Evolutionary conservation across 148 eudicot genomes (phyloP), one percentile per base, ranked within the genome.

Genomic region (Chenopodium suecicum): DNA sequence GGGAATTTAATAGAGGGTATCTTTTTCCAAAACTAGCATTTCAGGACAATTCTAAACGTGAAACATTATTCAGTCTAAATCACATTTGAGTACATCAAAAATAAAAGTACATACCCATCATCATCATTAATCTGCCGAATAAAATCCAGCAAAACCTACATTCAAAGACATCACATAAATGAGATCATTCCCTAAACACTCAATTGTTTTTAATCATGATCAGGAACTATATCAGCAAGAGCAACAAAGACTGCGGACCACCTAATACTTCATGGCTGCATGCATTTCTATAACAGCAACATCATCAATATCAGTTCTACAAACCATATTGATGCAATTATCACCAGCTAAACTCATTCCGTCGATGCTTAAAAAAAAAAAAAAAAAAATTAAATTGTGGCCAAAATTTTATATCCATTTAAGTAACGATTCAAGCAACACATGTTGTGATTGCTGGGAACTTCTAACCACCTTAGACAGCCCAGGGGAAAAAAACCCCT

Each of bases 101-200:
- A 16, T 68, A 37, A 75, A 34, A 58, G 71, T 68, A 78, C 76
- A 81, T 94, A 96, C 99, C 99, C 99, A 25, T 96, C 92, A 80
- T 96, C 99, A 86, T 96, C 99, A 84, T 96, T 96, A 81, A 96
- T 88, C 85, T 92, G 88, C 79, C 90, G 92, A 87, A 96, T 86
- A 81, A 96, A 96, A 86, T 96, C 98, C 87, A 96, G 89, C 71
- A 96, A 89, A 85, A 96, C 99, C 99, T 96, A 88, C 89, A 88
- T 54, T 70, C 79, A 73, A 70, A 64, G 50, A 77, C 79, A 79
- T 70, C 83, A 80, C 50, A 75, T 25, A 70, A 41, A 29, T 25
- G 20, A 32, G 34, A 44, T 54, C 4, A 67, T 66, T 74, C 10
- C 58, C 37, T 22, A 27, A 50, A 2, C 74, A 32, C 63, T 34